Conservation (phyloP, 1,284 basidiomycete genomes). For the Omphalotus olearius region DNA sequence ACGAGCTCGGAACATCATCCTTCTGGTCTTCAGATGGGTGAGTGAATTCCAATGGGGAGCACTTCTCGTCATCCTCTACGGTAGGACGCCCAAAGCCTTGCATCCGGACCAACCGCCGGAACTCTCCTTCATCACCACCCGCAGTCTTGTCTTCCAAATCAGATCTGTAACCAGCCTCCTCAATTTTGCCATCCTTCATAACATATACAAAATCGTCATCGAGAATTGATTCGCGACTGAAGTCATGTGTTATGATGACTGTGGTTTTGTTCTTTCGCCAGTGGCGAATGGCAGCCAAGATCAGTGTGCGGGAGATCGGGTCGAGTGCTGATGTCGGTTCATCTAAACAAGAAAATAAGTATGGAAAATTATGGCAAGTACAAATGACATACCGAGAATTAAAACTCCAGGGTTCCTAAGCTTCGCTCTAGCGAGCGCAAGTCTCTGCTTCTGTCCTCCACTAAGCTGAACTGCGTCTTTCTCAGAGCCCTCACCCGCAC, state of each 20-base stretch:
- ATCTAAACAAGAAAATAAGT: slow-evolving; percentile 47
- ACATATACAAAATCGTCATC: slow-evolving; percentile 88
- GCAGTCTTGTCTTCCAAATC: slow-evolving; percentile 56
- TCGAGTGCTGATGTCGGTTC: slow-evolving; percentile 97
- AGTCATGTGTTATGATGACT: slow-evolving; percentile 95
- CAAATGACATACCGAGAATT: slow-evolving; percentile 71
- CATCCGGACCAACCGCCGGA: slow-evolving; percentile 47
- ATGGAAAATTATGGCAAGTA: slow-evolving; percentile 4
- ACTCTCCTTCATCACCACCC: slow-evolving; percentile 50
- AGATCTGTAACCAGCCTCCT: slow-evolving; percentile 82
- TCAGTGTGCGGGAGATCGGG: slow-evolving; percentile 80
- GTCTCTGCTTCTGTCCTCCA: slow-evolving; percentile 91
- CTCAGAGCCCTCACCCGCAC: neutral
- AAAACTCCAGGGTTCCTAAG: slow-evolving; percentile 87
- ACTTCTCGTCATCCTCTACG: neutral
- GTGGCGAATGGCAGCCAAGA: slow-evolving; percentile 83
- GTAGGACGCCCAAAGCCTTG: neutral
- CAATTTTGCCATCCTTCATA: slow-evolving; percentile 78
- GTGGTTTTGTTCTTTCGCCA: slow-evolving; percentile 88
- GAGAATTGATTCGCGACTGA: slow-evolving; percentile 47
- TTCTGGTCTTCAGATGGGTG: neutral
- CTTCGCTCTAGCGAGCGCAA: slow-evolving; percentile 88
- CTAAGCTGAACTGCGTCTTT: slow-evolving; percentile 73
- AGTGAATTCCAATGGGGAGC: neutral
- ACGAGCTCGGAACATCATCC: slow-evolving; percentile 2